Evolutionary conservation across 345 rosid genomes (phyloP).

Genomic region (thale cress (Arabidopsis thaliana)): DNA sequence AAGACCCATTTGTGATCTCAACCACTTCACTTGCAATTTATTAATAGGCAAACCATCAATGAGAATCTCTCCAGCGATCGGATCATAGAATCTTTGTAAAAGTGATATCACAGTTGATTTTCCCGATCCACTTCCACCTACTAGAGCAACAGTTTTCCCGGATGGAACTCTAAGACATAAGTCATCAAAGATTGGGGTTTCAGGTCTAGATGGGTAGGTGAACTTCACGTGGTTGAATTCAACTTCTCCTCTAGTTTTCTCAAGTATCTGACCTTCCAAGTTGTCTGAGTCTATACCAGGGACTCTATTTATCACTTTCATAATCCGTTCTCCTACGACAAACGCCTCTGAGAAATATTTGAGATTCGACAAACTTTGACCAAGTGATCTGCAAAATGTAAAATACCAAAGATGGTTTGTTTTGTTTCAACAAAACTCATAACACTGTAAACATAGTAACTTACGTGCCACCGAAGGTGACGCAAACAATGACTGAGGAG

Average conservation of each 20-base stretch:
- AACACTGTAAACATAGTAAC: slow-evolving; percentile 47
- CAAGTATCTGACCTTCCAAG: slow-evolving; percentile 68
- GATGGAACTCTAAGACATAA: slow-evolving; percentile 74
- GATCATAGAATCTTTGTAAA: slow-evolving; percentile 87
- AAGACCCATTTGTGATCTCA: slow-evolving; percentile 82
- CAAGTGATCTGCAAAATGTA: slow-evolving; percentile 78
- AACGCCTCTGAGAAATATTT: slow-evolving; percentile 70
- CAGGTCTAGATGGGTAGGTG: slow-evolving; percentile 82
- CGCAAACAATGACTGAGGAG: slow-evolving; percentile 71
- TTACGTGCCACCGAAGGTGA: slow-evolving; percentile 88
- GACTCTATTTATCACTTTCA: slow-evolving; percentile 65
- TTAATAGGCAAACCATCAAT: slow-evolving; percentile 82
- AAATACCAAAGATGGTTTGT: slow-evolving; percentile 44
- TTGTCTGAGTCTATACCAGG: slow-evolving; percentile 80
- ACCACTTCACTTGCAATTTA: slow-evolving; percentile 69
- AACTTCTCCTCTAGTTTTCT: slow-evolving; percentile 71
- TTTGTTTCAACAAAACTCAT: slow-evolving; percentile 70
- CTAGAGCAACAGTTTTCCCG: slow-evolving; percentile 90
- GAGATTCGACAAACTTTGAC: slow-evolving; percentile 63
- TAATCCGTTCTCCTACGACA: slow-evolving; percentile 74
- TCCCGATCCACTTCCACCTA: slow-evolving; percentile 89
- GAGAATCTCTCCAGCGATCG: slow-evolving; percentile 74
- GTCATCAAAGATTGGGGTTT: slow-evolving; percentile 68
- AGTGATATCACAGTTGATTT: slow-evolving; percentile 85
- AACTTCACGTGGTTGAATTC: slow-evolving; percentile 83